phyloP scores from a whole-genome alignment of 306 rosid species.

The Castanopsis chinensis region DNA sequence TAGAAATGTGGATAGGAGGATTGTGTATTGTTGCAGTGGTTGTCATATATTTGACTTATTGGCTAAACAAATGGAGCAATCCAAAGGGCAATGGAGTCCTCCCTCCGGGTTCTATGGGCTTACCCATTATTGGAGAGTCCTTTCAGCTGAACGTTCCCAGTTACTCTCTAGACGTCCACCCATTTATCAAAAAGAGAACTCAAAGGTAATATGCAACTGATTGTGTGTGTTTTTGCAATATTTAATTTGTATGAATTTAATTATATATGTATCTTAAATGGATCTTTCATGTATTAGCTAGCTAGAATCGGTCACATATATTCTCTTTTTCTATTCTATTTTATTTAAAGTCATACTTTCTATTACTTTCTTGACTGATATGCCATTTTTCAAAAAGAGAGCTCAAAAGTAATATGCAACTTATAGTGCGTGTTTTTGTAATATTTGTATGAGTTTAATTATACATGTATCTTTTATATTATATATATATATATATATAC shows the following conservation, averaged over 20 bases:
- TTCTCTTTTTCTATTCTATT: no score
- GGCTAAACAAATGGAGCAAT: conserved; percentile 27
- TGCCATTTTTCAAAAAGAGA: conserved; percentile 37
- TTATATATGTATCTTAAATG: no score
- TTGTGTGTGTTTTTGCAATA: background rate
- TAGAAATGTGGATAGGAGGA: conserved; percentile 18
- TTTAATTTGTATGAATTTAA: no score
- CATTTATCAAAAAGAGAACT: conserved; percentile 36
- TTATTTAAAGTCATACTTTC: no score
- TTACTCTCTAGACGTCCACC: conserved; percentile 40
- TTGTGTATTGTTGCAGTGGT: conserved; percentile 8
- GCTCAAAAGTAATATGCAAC: conserved; percentile 15
- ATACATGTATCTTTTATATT: no score
- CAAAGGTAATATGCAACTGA: conserved; percentile 15
- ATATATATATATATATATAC: no score
- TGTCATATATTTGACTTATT: conserved; percentile 8
- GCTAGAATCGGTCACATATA: no score
- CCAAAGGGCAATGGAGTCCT: conserved; percentile 33
- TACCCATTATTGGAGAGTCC: conserved; percentile 45
- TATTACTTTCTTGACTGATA: conserved; percentile 25
- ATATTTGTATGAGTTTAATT: no score
- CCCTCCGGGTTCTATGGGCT: conserved; percentile 49
- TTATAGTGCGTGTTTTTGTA: background rate
- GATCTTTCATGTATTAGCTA: no score
- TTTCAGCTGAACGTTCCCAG: conserved; percentile 24